Percentiles rank a stretch among this genome's conserved stretches.
Evolutionary conservation across 805 yeast genomes (phyloP).

Genomic region (Saccharomycopsis sp.): DNA sequence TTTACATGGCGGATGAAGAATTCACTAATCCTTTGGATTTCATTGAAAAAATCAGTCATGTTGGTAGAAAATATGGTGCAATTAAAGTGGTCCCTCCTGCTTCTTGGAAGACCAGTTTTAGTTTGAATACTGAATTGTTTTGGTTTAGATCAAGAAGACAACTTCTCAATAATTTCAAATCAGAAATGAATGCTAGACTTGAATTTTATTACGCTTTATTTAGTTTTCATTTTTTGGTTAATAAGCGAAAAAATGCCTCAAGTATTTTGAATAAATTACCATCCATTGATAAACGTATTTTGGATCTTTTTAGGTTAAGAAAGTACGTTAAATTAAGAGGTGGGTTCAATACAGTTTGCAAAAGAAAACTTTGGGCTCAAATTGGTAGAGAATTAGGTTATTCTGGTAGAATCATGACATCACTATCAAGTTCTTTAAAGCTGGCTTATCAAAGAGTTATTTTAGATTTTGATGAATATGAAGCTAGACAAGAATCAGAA

Average conservation of each 20-base stretch:
- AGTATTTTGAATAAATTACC: constrained; percentile 39
- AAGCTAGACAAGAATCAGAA: background rate
- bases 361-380: constrained; percentile 69
- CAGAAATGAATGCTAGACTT: constrained; percentile 33
- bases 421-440: constrained; percentile 57
- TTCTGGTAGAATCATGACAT: constrained; percentile 60
- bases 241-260: constrained; percentile 21
- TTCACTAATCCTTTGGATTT: constrained; percentile 47
- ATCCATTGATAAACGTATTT: constrained; percentile 50
- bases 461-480: constrained; percentile 22
- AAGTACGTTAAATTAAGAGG: constrained; percentile 53
- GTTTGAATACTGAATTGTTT: constrained; percentile 34
- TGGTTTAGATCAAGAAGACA: constrained; percentile 44
- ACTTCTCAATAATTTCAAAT: constrained; percentile 31
- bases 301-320: constrained; percentile 53
- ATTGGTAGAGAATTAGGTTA: constrained; percentile 75
- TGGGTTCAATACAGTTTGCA: constrained; percentile 54
- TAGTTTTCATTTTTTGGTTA: constrained; percentile 27
- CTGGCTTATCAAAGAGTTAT: constrained; percentile 43
- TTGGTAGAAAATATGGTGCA: constrained; percentile 52
- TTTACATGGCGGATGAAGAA: constrained; percentile 38
- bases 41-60: constrained; percentile 33
- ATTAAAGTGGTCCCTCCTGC: constrained; percentile 52
- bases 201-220: constrained; percentile 38
- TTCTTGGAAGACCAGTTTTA: constrained; percentile 26